A percentile compares a stretch with the other conserved stretches of the same genome.
Evolutionary conservation across 2,329 filamentous ascomycete genomes (phyloP).

Genomic region (Leptosphaerulina australis): DNA sequence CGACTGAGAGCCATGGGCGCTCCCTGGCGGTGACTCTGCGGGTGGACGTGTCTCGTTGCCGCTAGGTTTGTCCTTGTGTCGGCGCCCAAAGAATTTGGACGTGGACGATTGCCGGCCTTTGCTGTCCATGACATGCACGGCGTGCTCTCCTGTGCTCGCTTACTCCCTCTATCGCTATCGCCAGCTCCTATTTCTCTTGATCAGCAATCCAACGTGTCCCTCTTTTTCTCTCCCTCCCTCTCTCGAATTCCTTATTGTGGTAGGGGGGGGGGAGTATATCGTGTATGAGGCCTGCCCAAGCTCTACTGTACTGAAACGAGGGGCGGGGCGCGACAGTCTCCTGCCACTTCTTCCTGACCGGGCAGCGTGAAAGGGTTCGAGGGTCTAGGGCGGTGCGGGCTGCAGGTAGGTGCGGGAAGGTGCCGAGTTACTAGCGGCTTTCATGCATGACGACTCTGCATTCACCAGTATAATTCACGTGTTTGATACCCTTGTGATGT

Average conservation of each 20-base stretch:
- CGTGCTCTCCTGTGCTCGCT: neutral
- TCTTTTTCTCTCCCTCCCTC: neutral
- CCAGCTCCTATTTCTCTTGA: neutral
- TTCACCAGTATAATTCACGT: neutral
- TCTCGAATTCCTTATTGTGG: neutral
- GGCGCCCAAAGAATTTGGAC: slow-evolving; percentile 85
- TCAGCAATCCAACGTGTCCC: neutral
- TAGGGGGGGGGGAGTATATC: neutral
- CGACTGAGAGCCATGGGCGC: slow-evolving; percentile 68
- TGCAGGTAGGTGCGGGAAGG: slow-evolving; percentile 26
- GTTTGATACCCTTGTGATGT: neutral
- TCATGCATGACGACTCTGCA: slow-evolving; percentile 8
- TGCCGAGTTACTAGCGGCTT: slow-evolving; percentile 24
- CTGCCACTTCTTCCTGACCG: neutral
- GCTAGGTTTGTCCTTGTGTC: slow-evolving; percentile 71
- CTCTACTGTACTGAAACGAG: slow-evolving; percentile 3
- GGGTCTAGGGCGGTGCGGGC: slow-evolving; percentile 20
- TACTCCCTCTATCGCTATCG: neutral
- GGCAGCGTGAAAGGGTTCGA: neutral
- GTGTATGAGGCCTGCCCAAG: neutral
- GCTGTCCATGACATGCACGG: slow-evolving; percentile 61
- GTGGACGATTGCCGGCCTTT: slow-evolving; percentile 83
- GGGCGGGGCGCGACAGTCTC: slow-evolving; percentile 7
- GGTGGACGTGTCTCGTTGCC: slow-evolving; percentile 51
- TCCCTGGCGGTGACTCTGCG: slow-evolving; percentile 66